These are phyloP conservation scores for Coniochaeta sp. DNA, from an alignment of 2,329 filamentous ascomycete species.

Conservation along the genomic window DNA sequence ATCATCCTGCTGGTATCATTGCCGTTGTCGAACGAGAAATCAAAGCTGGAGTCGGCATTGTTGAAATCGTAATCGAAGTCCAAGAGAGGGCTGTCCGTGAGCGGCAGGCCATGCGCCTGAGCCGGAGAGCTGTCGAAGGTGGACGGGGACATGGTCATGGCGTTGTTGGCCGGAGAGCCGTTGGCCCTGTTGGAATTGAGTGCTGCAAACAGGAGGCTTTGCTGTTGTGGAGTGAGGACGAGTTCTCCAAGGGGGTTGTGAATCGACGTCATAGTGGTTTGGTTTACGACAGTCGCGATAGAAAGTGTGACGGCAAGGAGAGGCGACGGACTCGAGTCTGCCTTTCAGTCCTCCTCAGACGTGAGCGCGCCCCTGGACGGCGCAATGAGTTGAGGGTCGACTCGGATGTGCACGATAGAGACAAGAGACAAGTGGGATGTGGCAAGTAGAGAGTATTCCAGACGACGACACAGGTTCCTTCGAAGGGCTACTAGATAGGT, in stretches of 20 bases:
- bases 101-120: conserved; percentile 35
- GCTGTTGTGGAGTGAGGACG: conserved; percentile 68
- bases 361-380: background rate
- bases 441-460: background rate
- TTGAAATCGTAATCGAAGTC: conserved; percentile 78
- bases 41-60: conserved; percentile 59
- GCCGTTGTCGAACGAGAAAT: conserved; percentile 55
- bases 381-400: background rate
- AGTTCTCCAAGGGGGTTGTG: conserved; percentile 47
- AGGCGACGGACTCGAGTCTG: background rate
- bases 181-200: conserved; percentile 60
- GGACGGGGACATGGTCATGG: conserved; percentile 36
- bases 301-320: background rate
- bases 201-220: conserved; percentile 67
- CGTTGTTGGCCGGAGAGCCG: conserved; percentile 26
- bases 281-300: background rate
- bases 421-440: background rate
- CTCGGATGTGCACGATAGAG: background rate
- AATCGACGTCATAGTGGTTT: conserved; percentile 42
- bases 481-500: background rate
- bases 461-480: background rate
- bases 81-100: conserved; percentile 73
- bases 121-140: conserved; percentile 43
- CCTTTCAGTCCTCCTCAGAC: background rate
- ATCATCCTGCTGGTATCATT: conserved; percentile 63